These are phyloP conservation scores for Penicillium tannophilum DNA, from an alignment of 495 filamentous ascomycete genomes.

Conservation along the genomic window DNA sequence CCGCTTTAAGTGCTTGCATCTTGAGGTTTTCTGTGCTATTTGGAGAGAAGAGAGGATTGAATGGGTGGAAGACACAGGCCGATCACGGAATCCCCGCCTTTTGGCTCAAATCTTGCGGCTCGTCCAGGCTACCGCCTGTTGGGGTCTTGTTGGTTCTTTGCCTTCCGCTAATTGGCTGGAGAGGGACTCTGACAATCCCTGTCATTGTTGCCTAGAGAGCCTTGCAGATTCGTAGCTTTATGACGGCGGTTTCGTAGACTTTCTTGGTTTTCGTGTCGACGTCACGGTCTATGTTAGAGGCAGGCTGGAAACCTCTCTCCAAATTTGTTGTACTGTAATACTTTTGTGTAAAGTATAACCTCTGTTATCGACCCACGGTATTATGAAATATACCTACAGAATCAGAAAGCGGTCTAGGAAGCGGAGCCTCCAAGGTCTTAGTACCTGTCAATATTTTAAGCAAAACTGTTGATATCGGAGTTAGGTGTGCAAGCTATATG, in stretches of 20 bases:
- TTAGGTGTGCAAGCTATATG: no score
- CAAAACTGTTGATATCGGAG: no score
- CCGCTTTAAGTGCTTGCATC: background rate
- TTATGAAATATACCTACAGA: background rate
- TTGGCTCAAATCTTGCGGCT: background rate
- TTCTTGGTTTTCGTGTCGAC: no score
- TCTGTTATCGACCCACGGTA: slow-evolving; percentile 48
- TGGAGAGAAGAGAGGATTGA: background rate
- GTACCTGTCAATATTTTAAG: no score
- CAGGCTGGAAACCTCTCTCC: no score
- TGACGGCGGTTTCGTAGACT: no score
- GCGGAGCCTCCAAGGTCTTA: no score
- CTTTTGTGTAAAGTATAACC: no score
- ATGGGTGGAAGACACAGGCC: background rate
- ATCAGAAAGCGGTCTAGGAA: background rate
- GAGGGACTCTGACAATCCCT: background rate
- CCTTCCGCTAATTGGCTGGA: background rate
- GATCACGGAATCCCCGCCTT: background rate
- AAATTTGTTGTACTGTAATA: no score
- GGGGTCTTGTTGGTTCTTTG: background rate
- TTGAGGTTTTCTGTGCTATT: background rate
- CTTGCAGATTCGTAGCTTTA: no score
- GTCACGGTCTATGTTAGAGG: no score
- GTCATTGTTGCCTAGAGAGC: no score
- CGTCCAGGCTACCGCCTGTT: background rate